Base-by-base conservation (phyloP, 2,329 filamentous ascomycete genomes). In the Ceratocystis lukuohia region DNA sequence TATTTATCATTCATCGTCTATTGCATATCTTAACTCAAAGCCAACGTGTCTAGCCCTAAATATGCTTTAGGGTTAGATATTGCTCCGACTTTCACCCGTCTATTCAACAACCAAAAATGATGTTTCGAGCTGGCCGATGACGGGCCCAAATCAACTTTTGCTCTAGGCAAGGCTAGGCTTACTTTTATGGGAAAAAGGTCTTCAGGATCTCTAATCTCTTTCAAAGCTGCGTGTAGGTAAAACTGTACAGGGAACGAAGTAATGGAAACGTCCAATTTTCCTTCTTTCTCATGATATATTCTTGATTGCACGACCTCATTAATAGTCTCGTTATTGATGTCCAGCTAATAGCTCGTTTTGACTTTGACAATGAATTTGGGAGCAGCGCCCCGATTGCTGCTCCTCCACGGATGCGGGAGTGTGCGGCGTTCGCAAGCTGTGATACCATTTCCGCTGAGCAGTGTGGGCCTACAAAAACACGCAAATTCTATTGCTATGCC, bases 381-480 rank as follows among this genome's bases (percentile, higher is more conserved):
- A 74, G 76, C 76, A 72, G 75, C 79, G 72, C 79, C 79, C 71
- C 78, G 77, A 72, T 75, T 76, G 74, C 75, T 81, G 76, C 76
- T 80, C 75, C 79, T 79, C 46, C 53, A 66, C 33, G 53, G 63
- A 65, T 64, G 67, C 64, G 53, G 64, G 44, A 61, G 64, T 33
- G 53, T 8, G n/a, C 48, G 46, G 20, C 44, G 53, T 17, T 64
- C 46, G 28, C 46, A 48, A 37, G 22, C 46, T 25, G 46, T 48
- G 10, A 28, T 8, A 37, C 28, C 56, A 37, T 37, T 59, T n/a
- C 17, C 56, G 56, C 20, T 33, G 25, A 28, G 56, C 28, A 33
- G 12, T 59, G 15, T 30, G 56, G 28, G 15, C 56, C 20, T 30
- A n/a, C 28, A 28, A 59, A 59, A 30, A 30, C 28, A 59, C 56